Conservation (phyloP, 177 flowering plant genomes). For the Tripterygium wilfordii region DNA sequence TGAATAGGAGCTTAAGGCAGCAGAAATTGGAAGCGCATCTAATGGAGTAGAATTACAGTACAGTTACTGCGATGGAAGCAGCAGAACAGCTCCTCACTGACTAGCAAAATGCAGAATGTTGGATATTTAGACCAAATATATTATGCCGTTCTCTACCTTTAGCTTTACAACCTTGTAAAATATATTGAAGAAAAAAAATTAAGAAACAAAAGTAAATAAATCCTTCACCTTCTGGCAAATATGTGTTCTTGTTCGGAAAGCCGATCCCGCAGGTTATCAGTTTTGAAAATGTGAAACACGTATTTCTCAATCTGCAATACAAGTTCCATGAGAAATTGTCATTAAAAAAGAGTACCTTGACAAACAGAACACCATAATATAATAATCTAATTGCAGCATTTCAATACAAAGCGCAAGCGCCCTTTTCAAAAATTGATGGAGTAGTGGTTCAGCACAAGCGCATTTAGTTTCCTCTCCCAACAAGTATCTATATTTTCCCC, state of each 20-base stretch:
- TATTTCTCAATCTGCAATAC: conserved; percentile 74
- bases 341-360: not conserved
- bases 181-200: conserved; percentile 27
- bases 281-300: conserved; percentile 60
- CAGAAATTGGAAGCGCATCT: too few species aligned
- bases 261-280: conserved; percentile 43
- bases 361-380: not conserved
- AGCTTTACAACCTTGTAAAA: conserved; percentile 72
- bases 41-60: too few species aligned
- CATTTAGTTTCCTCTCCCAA: too few species aligned
- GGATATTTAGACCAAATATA: conserved; percentile 53
- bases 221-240: conserved; percentile 53
- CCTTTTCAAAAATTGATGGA: too few species aligned
- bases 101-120: not conserved
- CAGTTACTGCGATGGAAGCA: too few species aligned
- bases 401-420: too few species aligned
- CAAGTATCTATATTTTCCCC: too few species aligned
- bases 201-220: too few species aligned
- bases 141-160: conserved; percentile 56
- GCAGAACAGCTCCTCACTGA: too few species aligned
- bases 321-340: not conserved
- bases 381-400: not conserved
- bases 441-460: too few species aligned
- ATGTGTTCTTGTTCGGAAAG: conserved; percentile 70
- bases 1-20: too few species aligned